Conservation (phyloP, 768 basidiomycete species). For the Tricholoma bakamatsutake region DNA sequence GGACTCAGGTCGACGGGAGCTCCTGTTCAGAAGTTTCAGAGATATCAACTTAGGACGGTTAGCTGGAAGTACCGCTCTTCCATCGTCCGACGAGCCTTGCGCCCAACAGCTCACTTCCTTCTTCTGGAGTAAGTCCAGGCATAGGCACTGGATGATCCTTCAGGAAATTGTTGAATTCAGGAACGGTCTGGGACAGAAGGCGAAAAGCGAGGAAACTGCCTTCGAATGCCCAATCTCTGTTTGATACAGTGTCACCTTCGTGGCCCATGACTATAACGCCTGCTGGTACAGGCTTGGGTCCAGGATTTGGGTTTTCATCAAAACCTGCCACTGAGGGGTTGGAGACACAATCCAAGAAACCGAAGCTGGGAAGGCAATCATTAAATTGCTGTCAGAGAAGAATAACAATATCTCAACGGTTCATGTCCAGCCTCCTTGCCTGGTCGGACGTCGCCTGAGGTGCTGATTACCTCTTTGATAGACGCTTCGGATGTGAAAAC, state of each 20-base stretch:
- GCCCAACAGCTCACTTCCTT: constrained; percentile 45
- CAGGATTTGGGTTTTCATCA: constrained; percentile 28
- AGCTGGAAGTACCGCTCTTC: constrained; percentile 39
- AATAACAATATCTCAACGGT: constrained; percentile 23
- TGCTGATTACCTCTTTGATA: constrained; percentile 31
- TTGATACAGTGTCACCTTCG: constrained; percentile 28
- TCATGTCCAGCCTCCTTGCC: constrained; percentile 39
- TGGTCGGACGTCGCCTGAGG: constrained; percentile 39
- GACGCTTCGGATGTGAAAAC: constrained; percentile 22
- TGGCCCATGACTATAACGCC: constrained; percentile 42
- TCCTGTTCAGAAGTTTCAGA: constrained; percentile 17
- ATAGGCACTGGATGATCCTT: constrained; percentile 31
- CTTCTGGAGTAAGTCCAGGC: constrained; percentile 27
- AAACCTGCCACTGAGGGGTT: constrained; percentile 42
- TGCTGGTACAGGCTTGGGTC: constrained; percentile 32
- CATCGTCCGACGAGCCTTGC: constrained; percentile 50
- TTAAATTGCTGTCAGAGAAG: not conserved
- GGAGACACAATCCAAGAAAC: constrained; percentile 47
- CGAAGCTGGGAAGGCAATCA: constrained; percentile 31
- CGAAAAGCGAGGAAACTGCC: constrained; percentile 50
- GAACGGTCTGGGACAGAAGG: constrained; percentile 45
- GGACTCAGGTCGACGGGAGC: constrained; percentile 43
- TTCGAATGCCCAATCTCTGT: constrained; percentile 41
- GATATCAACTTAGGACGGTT: not conserved
- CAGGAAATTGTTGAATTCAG: constrained; percentile 45